Base-by-base conservation (phyloP, 441 rosid species). In the Erodium texanum region DNA sequence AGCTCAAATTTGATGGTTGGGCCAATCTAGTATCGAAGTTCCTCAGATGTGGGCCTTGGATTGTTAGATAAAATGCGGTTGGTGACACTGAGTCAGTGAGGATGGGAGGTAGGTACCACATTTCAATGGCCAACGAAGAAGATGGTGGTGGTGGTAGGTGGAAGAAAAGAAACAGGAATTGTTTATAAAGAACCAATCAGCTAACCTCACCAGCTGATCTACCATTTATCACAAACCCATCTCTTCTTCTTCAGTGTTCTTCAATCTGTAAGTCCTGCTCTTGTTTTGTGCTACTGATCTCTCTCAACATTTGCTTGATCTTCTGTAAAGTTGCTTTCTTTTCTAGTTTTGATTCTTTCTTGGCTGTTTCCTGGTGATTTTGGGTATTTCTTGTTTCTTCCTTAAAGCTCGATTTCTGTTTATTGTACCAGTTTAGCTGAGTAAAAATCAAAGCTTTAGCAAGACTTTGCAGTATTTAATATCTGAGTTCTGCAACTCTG, bases 91-190 rank as follows among this genome's bases (percentile, higher is more conserved):
- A 38, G 34, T 7, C 34, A 29, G 3, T 38, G 45, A 38, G 7
- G 14, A 38, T 38, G 59, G 59, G 19, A 7, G 59, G 22, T 52
- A 52, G 59, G 59, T 52, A 52, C 59, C 20, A 52, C 59, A 10
- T 7, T 38, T 7, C 45, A 38, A 52, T 52, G 59, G 59, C 59
- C 19, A 5, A 16, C 15, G 59, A 52, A 52, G 59, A n/a, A 7
- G 59, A 10, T n/a, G 59, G 22, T n/a, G 59, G 59, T 52, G 59
- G 59, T 38, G 45, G 59, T 52, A 52, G 59, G 7, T 52, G 22
- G 8, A 52, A 3, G 54, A 48, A 48, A 52, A 52, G 20, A 52
- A 6, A 1, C 34, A 52, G 22, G 7, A 16, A 52, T n/a, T n/a
- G 3, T 52, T 52, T 52, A 52, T 18, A 52, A n/a, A 52, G 59